Conservation (phyloP, 805 yeast species). For the Ogataea kodamae region DNA sequence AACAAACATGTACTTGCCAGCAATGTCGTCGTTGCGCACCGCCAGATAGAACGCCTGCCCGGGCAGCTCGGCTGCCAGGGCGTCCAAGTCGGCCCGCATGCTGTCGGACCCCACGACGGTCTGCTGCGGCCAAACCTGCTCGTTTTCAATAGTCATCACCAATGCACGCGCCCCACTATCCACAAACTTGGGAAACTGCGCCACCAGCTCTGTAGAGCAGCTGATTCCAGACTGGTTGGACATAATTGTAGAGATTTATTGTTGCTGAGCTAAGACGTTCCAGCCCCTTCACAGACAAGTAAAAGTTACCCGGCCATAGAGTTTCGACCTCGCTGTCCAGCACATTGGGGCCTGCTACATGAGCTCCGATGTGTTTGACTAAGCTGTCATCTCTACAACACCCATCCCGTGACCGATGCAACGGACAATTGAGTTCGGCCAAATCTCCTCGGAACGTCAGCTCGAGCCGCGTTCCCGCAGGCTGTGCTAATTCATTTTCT, state of each 20-base stretch:
- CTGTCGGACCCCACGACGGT: constrained; percentile 30
- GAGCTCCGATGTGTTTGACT: no score
- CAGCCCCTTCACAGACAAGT: no score
- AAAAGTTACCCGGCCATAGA: no score
- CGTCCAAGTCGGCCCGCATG: constrained; percentile 35
- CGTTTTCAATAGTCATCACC: constrained; percentile 28
- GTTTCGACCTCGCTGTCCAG: no score
- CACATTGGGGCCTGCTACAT: no score
- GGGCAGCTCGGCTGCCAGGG: constrained; percentile 31
- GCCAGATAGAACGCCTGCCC: constrained; percentile 51
- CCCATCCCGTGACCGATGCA: no score
- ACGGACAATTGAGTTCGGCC: no score
- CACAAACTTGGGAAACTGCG: constrained; percentile 41
- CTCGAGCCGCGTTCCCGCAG: background rate
- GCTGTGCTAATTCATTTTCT: constrained; percentile 5
- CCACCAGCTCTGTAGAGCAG: constrained; percentile 42
- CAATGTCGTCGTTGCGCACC: constrained; percentile 34
- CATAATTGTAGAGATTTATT: no score
- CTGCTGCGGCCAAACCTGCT: constrained; percentile 34
- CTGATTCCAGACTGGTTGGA: constrained; percentile 65
- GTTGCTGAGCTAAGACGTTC: no score
- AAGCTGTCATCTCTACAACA: no score
- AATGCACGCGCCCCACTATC: constrained; percentile 30
- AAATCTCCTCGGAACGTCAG: background rate
- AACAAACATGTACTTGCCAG: constrained; percentile 51